A percentile compares a stretch with the other conserved stretches of the same genome.
These are phyloP conservation scores for Aspergillus cavernicola DNA, from an alignment of 495 filamentous ascomycete species.

Conservation along the genomic window DNA sequence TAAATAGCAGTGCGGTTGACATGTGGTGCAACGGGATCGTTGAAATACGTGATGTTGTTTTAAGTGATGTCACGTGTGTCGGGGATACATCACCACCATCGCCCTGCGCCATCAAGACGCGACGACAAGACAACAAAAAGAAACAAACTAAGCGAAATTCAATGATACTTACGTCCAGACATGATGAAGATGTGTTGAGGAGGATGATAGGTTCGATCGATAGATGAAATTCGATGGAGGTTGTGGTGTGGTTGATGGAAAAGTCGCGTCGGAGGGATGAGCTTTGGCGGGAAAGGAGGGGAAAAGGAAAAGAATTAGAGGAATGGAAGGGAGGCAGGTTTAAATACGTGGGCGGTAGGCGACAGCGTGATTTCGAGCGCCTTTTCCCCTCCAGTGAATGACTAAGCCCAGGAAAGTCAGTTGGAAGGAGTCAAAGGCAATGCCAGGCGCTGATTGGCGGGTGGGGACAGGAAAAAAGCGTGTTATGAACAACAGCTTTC, in stretches of 20 bases:
- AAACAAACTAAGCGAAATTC: too few species aligned
- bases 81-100: conserved; percentile 1
- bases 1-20: background rate
- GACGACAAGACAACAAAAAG: conserved; percentile 7
- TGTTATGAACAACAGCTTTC: conserved; percentile 45
- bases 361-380: conserved; percentile 18
- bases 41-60: background rate
- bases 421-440: conserved; percentile 22
- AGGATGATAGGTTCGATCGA: conserved; percentile 18
- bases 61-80: conserved; percentile 18
- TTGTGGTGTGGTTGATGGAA: conserved; percentile 9
- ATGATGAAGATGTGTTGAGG: conserved; percentile 52
- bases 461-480: conserved; percentile 33
- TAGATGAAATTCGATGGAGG: conserved; percentile 31
- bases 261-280: conserved; percentile 17
- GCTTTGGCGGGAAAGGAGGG: conserved; percentile 17
- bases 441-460: conserved; percentile 41
- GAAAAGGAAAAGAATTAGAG: conserved; percentile 14
- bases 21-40: background rate
- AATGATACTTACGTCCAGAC: conserved; percentile 87
- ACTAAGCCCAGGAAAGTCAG: conserved; percentile 23
- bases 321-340: conserved; percentile 21
- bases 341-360: conserved; percentile 35
- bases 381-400: conserved; percentile 22
- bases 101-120: background rate